Conservation (phyloP, 331 rosid genomes). For the Rhamnella rubrinervis region DNA sequence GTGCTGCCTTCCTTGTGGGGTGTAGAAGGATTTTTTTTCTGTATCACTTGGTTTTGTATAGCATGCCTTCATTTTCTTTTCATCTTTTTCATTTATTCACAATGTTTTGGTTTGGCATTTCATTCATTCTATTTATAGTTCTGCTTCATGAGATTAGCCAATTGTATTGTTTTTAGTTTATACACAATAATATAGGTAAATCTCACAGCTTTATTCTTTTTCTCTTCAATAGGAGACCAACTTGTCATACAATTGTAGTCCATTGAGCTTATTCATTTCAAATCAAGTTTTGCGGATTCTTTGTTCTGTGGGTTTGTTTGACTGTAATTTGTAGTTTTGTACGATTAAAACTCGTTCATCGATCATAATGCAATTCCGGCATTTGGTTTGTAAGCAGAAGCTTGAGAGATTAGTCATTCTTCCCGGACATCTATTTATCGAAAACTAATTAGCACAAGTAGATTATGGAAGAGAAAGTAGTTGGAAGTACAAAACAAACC, state of each 20-base stretch:
- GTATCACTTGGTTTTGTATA: constrained; percentile 16
- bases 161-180: neutral
- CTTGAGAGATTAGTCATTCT: too few species aligned
- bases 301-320: too few species aligned
- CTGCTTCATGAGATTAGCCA: constrained; percentile 30
- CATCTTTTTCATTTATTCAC: constrained; percentile 9
- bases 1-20: constrained; percentile 70
- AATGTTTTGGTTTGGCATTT: constrained; percentile 30
- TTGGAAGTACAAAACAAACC: neutral
- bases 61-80: neutral
- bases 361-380: too few species aligned
- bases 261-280: neutral
- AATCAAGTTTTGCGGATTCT: neutral
- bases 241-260: neutral
- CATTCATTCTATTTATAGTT: constrained; percentile 46
- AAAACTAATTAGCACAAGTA: too few species aligned
- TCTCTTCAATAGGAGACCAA: neutral
- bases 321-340: too few species aligned
- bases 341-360: too few species aligned
- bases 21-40: constrained; percentile 36
- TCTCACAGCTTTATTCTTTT: neutral
- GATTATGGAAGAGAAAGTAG: too few species aligned
- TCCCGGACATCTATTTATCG: too few species aligned
- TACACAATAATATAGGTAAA: neutral
- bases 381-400: too few species aligned